Evolutionary conservation across 352 stramenopile species (phyloP).

Genomic region (Pythium rishiriense): DNA sequence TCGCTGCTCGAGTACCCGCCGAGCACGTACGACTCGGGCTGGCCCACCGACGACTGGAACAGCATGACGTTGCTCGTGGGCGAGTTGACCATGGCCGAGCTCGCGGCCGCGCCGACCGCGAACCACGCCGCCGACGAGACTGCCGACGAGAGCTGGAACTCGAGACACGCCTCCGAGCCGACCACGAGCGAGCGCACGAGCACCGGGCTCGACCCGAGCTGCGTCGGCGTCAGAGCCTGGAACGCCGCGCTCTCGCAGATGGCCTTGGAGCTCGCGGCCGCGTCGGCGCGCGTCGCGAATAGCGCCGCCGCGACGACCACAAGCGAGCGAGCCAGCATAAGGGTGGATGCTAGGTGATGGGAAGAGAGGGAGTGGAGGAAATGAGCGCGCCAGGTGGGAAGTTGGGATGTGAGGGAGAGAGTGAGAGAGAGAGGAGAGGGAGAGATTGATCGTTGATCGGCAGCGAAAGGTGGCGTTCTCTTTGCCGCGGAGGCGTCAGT

Average conservation of each 20-base stretch:
- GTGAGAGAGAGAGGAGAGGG: neutral
- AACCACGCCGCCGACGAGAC: conserved; percentile 56
- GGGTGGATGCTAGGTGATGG: neutral
- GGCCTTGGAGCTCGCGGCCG: conserved; percentile 15
- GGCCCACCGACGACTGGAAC: conserved; percentile 46
- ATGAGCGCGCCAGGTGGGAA: neutral
- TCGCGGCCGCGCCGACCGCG: conserved; percentile 50
- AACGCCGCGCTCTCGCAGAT: conserved; percentile 64
- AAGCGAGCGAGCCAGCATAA: conserved; percentile 19
- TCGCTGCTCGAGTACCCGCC: conserved; percentile 46
- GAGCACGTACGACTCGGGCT: conserved; percentile 49
- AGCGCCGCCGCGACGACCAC: neutral
- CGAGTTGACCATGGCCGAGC: conserved; percentile 63
- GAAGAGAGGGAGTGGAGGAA: neutral
- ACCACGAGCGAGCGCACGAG: conserved; percentile 57
- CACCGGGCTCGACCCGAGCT: conserved; percentile 60
- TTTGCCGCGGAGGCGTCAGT: neutral
- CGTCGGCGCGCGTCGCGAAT: neutral
- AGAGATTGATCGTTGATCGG: neutral
- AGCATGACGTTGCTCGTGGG: conserved; percentile 73
- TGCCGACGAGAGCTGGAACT: conserved; percentile 54
- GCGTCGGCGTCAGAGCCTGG: conserved; percentile 38
- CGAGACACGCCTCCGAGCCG: conserved; percentile 60
- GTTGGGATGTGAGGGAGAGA: conserved; percentile 10
- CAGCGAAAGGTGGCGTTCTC: neutral